phyloP scores from a whole-genome alignment of 2,329 filamentous ascomycete genomes.

The Beauveria caledonica region DNA sequence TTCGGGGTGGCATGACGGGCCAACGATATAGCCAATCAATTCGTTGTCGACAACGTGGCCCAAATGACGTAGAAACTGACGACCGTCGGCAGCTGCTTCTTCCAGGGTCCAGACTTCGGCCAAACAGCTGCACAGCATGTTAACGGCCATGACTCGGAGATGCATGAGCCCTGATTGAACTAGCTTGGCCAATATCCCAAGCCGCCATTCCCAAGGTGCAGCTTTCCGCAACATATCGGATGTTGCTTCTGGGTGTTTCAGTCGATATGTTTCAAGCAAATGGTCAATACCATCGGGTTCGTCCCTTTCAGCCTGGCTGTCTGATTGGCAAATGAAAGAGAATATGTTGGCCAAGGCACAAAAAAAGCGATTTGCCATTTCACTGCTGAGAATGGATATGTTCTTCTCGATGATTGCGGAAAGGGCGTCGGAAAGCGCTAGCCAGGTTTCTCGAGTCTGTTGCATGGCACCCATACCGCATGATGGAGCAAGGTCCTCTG shows the following conservation, averaged over 20 bases:
- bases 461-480: not conserved
- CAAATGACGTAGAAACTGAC: conserved; percentile 55
- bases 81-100: conserved; percentile 36
- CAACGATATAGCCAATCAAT: conserved; percentile 79
- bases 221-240: conserved; percentile 32
- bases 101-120: conserved; percentile 56
- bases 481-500: no score
- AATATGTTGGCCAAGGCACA: conserved; percentile 37
- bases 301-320: conserved; percentile 14
- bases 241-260: conserved; percentile 29
- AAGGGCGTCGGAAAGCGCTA: not conserved
- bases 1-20: conserved; percentile 85
- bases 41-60: conserved; percentile 53
- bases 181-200: conserved; percentile 60
- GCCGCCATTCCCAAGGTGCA: conserved; percentile 58
- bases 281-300: not conserved
- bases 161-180: conserved; percentile 86
- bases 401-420: conserved; percentile 42
- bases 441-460: conserved; percentile 1
- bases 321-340: conserved; percentile 18
- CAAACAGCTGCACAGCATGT: conserved; percentile 63
- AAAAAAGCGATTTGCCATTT: conserved; percentile 34
- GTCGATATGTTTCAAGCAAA: conserved; percentile 18
- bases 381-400: conserved; percentile 40
- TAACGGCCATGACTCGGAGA: conserved; percentile 69